Conservation (phyloP, 169 alveolate genomes). For the Plasmodium adleri region DNA sequence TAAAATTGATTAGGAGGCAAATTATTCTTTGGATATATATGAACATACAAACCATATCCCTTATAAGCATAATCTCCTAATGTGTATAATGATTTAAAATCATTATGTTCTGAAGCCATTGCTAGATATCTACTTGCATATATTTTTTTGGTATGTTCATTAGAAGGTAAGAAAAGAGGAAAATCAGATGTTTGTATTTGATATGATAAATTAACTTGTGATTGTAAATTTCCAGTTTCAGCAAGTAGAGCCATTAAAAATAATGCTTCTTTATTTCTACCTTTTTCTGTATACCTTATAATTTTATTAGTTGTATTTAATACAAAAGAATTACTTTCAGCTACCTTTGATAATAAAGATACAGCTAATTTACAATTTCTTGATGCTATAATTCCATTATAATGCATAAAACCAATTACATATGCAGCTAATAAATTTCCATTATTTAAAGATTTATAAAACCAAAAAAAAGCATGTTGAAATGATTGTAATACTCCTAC, state of each 20-base stretch:
- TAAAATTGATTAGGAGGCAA: slow-evolving; percentile 6
- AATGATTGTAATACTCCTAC: slow-evolving; percentile 50
- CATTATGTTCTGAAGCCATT: slow-evolving; percentile 64
- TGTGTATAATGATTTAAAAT: slow-evolving; percentile 43
- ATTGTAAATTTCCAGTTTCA: slow-evolving; percentile 64
- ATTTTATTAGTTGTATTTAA: slow-evolving; percentile 55
- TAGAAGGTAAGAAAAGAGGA: slow-evolving; percentile 48
- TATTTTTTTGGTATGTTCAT: slow-evolving; percentile 38
- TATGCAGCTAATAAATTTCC: slow-evolving; percentile 69
- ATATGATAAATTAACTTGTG: slow-evolving; percentile 42
- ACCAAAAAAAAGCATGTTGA: slow-evolving; percentile 68
- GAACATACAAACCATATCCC: slow-evolving; percentile 51
- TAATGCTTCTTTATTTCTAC: slow-evolving; percentile 58
- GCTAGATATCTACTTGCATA: slow-evolving; percentile 72
- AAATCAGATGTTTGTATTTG: slow-evolving; percentile 8
- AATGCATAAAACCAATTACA: slow-evolving; percentile 54
- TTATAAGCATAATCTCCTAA: slow-evolving; percentile 66
- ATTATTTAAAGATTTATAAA: slow-evolving; percentile 56
- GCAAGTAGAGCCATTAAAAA: slow-evolving; percentile 69
- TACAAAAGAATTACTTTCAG: slow-evolving; percentile 48
- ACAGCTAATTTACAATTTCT: slow-evolving; percentile 59
- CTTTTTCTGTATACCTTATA: slow-evolving; percentile 65
- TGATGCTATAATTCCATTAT: slow-evolving; percentile 53
- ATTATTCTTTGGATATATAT: slow-evolving; percentile 22
- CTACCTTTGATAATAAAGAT: slow-evolving; percentile 57